phyloP scores from a whole-genome alignment of 495 filamentous ascomycete genomes.

The Arthonia radiata region DNA sequence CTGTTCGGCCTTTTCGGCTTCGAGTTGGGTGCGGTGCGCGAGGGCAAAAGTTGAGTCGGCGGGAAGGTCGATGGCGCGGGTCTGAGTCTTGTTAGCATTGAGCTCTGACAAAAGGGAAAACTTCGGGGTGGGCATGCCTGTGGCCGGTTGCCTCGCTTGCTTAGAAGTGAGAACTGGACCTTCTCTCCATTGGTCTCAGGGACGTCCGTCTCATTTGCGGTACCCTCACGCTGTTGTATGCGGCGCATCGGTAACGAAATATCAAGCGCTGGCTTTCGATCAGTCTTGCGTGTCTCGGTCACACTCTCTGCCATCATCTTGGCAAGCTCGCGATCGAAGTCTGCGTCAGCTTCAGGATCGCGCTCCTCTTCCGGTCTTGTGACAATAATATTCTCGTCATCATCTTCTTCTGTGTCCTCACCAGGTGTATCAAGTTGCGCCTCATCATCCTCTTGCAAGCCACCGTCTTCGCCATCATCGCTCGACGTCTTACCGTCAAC shows the following conservation, averaged over 20 bases:
- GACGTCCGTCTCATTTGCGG: constrained; percentile 15
- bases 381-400: constrained; percentile 67
- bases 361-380: constrained; percentile 71
- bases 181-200: constrained; percentile 24
- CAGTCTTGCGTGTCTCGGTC: constrained; percentile 79
- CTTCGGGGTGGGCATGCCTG: constrained; percentile 34
- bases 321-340: constrained; percentile 93
- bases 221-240: constrained; percentile 29
- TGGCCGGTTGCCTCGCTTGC: constrained; percentile 86
- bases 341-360: constrained; percentile 83
- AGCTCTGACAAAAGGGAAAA: too few species aligned
- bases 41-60: constrained; percentile 87
- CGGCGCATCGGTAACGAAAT: constrained; percentile 75
- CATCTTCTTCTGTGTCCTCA: constrained; percentile 25
- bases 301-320: constrained; percentile 97
- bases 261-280: constrained; percentile 82
- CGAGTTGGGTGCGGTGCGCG: constrained; percentile 83
- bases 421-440: too few species aligned
- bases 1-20: constrained; percentile 86
- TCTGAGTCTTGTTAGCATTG: constrained; percentile 26
- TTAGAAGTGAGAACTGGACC: constrained; percentile 90
- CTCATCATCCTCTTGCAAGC: too few species aligned
- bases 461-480: too few species aligned
- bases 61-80: constrained; percentile 76
- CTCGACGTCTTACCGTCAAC: too few species aligned